Base-by-base conservation (phyloP, 2,329 filamentous ascomycete genomes). In the Emmonsia crescens region DNA sequence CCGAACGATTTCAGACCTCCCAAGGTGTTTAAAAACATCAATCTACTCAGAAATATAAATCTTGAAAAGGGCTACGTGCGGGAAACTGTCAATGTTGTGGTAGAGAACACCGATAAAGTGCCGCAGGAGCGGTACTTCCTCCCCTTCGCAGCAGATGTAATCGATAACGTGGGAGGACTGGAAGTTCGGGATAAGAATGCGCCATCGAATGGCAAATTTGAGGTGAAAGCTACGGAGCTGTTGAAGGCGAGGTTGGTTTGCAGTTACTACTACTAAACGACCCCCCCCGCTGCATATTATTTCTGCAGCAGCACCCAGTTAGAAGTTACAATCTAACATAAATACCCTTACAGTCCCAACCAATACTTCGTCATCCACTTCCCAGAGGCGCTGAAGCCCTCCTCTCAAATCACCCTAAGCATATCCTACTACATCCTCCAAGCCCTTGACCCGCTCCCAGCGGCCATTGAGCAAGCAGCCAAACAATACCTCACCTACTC, bases 111-210 rank as follows among this genome's bases (percentile, higher is more conserved):
- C 67, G 89, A 88, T 71, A 82, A 83, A 64, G 79, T 87, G 67
- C 83, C 91, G 21, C 92, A 97, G 73, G 84, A 85, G 73, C 88
- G 96, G 75, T 99, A 99, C 82, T 97, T 88, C 75, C 71, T 99
- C 60, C 89, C 92, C 3, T 96, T 99, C 73, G 87, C 89, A 62
- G 80, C 86, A 63, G 83, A 87, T 65, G 81, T 90, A 75, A 84
- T 96, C 69, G 83, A 85, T 66, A 86, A 84, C 66, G 79, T 97
- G 65, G 94, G 93, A 66, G 91, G 88, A 46, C 78, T 99, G 62
- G 92, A 97, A 78, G 94, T 92, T 60, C 90, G 88, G 79, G 91
- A 97, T 75, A 94, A 92, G 81, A 96, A 96, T 76, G 84, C 91
- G 66, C 76, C 83, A 42, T 82, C 81, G 60, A 81, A 84, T 67